Evolutionary conservation across 2,329 filamentous ascomycete genomes (phyloP).

Genomic region (Ceratocystis alfenasii): DNA sequence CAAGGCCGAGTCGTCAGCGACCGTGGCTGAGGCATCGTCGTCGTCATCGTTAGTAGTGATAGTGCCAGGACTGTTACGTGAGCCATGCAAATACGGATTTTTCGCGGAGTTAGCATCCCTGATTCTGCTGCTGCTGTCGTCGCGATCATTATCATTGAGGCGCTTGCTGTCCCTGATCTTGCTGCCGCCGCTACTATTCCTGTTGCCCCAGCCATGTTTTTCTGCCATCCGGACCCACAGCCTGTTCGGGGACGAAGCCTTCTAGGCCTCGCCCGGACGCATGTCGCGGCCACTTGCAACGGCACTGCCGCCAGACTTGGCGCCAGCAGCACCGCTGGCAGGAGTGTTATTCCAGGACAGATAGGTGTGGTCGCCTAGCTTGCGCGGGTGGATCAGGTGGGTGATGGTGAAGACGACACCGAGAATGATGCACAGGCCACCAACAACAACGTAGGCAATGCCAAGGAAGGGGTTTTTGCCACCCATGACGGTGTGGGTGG

Average conservation of each 20-base stretch:
- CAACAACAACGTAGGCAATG: conserved; percentile 90
- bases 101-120: neutral
- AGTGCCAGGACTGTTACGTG: neutral
- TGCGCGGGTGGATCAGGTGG: conserved; percentile 84
- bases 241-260: conserved; percentile 25
- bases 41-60: neutral
- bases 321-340: conserved; percentile 33
- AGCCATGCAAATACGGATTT: neutral
- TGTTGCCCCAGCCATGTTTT: neutral
- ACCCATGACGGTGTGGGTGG: conserved; percentile 83
- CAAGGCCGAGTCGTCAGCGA: neutral
- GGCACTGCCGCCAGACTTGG: conserved; percentile 28
- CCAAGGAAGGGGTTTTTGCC: conserved; percentile 92
- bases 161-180: no score
- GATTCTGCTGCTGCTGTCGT: neutral
- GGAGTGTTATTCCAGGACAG: conserved; percentile 76
- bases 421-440: conserved; percentile 80
- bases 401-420: conserved; percentile 80
- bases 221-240: conserved; percentile 24
- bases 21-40: neutral
- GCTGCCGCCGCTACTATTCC: neutral
- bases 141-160: no score
- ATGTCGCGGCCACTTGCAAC: conserved; percentile 46
- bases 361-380: conserved; percentile 96
- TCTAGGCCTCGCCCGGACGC: conserved; percentile 36